A percentile compares a stretch with the other conserved stretches of the same genome.
Evolutionary conservation across 73 alveolate genomes (phyloP).

Genomic region (Uronychia setigera): DNA sequence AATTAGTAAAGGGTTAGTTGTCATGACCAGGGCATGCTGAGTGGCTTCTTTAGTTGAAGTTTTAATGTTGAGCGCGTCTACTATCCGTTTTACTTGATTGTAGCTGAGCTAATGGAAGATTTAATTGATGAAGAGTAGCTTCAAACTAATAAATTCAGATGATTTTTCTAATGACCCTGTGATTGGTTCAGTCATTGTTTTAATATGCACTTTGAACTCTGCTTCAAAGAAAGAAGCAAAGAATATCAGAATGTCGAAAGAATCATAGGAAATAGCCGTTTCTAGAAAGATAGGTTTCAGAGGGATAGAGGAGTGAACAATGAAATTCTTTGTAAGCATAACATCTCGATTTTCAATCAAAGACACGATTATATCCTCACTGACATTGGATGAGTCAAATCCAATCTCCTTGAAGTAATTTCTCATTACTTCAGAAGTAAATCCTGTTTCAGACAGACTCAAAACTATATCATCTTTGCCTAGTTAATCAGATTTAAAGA

Average conservation of each 20-base stretch:
- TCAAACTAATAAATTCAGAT: neutral
- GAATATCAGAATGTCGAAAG: neutral
- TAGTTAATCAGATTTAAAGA: neutral
- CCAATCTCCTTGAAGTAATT: neutral
- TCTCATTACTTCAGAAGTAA: neutral
- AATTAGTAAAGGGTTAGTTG: neutral
- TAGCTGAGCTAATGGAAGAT: neutral
- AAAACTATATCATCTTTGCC: neutral
- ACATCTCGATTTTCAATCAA: neutral
- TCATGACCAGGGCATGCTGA: neutral
- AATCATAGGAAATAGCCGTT: neutral
- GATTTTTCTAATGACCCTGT: neutral
- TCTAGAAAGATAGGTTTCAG: neutral
- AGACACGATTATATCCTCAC: neutral
- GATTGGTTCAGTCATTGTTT: neutral
- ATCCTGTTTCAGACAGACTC: neutral
- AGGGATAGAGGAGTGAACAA: neutral
- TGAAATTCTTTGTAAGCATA: neutral
- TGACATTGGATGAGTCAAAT: neutral
- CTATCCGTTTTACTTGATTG: neutral
- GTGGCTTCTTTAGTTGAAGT: neutral
- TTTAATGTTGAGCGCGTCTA: neutral
- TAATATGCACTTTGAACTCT: neutral
- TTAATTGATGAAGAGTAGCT: neutral
- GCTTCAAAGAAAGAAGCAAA: neutral